A percentile compares a stretch with the other conserved stretches of the same genome.
Evolutionary conservation across 768 basidiomycete species (phyloP).

Genomic region (Lactarius vividus): DNA sequence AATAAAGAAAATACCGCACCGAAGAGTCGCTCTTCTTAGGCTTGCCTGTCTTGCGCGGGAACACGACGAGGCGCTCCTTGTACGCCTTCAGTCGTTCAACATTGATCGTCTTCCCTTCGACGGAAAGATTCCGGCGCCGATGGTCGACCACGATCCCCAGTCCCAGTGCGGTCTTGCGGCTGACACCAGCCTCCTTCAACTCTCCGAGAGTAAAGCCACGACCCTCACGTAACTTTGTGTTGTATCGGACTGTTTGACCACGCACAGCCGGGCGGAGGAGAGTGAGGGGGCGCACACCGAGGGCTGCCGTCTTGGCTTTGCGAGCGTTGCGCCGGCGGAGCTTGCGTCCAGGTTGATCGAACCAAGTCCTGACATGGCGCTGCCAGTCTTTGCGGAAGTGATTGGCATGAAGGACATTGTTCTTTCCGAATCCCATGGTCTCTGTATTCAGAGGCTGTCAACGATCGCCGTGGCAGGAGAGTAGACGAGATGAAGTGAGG

Average conservation of each 20-base stretch:
- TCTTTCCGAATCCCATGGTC: constrained; percentile 75
- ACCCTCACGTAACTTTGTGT: constrained; percentile 94
- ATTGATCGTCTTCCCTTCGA: constrained; percentile 95
- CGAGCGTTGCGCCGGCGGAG: constrained; percentile 91
- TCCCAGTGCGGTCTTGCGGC: constrained; percentile 88
- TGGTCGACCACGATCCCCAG: constrained; percentile 97
- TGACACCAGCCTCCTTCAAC: constrained; percentile 94
- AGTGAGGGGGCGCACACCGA: constrained; percentile 88
- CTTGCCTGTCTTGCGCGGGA: constrained; percentile 94
- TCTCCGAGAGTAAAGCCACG: constrained; percentile 95
- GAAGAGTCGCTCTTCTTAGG: constrained; percentile 94
- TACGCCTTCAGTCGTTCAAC: constrained; percentile 92
- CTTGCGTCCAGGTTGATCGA: constrained; percentile 98
- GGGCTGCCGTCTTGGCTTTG: constrained; percentile 83
- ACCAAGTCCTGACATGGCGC: constrained; percentile 94
- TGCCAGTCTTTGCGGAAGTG: constrained; percentile 99
- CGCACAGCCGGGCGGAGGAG: constrained; percentile 97
- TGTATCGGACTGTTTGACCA: constrained; percentile 95
- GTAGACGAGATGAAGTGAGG: background rate
- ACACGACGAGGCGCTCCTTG: constrained; percentile 90
- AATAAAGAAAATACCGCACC: constrained; percentile 46
- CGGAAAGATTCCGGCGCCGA: constrained; percentile 92
- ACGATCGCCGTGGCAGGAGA: constrained; percentile 18
- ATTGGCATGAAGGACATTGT: constrained; percentile 90
- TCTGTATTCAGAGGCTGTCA: constrained; percentile 37